Percentiles rank a stretch among this genome's conserved stretches.
Evolutionary conservation across 805 yeast species (phyloP).

Genomic region (Wickerhamiella sorbophila): DNA sequence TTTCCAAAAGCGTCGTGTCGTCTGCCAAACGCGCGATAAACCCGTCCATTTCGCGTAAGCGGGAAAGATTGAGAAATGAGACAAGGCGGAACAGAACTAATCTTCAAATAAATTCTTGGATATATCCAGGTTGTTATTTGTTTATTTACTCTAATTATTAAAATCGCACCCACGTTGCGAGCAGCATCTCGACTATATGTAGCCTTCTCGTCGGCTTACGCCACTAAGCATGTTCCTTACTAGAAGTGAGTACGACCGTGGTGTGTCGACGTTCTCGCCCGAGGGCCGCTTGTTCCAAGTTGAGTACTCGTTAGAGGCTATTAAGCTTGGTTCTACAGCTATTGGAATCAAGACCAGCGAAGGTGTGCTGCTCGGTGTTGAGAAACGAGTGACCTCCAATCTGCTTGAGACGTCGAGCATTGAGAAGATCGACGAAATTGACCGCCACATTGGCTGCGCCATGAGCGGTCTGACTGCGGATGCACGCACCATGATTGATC

Average conservation of each 20-base stretch:
- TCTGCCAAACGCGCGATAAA: not conserved
- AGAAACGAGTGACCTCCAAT: conserved; percentile 89
- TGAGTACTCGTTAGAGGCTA: conserved; percentile 94
- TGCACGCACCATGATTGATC: conserved; percentile 97
- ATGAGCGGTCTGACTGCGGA: conserved; percentile 98
- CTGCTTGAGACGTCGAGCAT: conserved; percentile 83
- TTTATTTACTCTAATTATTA: too few relatives aligned
- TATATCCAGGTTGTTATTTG: too few relatives aligned
- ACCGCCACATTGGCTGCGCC: conserved; percentile 91
- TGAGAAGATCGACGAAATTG: conserved; percentile 92
- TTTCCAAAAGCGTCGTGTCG: not conserved
- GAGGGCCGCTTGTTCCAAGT: conserved; percentile 98
- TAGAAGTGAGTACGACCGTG: conserved; percentile 99
- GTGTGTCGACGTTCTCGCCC: conserved; percentile 96
- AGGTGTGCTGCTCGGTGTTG: conserved; percentile 94
- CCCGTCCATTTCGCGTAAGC: conserved; percentile 1
- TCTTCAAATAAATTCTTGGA: too few relatives aligned
- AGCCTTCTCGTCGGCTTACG: too few relatives aligned
- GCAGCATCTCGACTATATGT: too few relatives aligned
- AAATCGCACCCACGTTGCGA: too few relatives aligned
- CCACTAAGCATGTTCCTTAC: conserved; percentile 66
- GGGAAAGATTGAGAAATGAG: too few relatives aligned
- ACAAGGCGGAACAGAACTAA: too few relatives aligned
- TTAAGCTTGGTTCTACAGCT: conserved; percentile 94
- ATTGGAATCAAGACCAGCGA: conserved; percentile 91